Base-by-base conservation (phyloP, 805 yeast species). In the Zygosaccharomyces siamensis region DNA sequence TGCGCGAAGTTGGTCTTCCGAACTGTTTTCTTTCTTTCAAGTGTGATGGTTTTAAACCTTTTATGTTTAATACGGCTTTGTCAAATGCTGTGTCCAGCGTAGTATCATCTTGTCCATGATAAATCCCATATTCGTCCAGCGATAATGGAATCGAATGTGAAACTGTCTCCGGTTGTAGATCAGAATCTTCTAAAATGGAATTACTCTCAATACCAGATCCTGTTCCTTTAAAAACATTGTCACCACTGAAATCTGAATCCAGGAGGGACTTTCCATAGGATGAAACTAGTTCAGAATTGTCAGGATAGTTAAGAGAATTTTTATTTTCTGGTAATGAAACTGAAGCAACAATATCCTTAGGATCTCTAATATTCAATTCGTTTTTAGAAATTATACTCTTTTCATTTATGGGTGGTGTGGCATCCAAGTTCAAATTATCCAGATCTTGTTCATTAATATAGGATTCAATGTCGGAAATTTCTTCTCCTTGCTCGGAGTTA, bases 261-360 rank as follows among this genome's bases (percentile, higher is more conserved):
- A 67, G 45, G 12, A 67, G 44, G 1, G 71, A 67, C 32, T 60
- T 63, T 11, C 69, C 69, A 45, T 62, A 67, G 4, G 71, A 67
- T 1, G 71, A 67, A 7, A 37, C 61, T 39, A 50, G 40, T 18
- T 49, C 50, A 10, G 55, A 43, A 31, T 43, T 46, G 10, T 39
- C 48, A 18, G 27, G 24, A 8, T 39, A 14, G n/a, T 28, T 20
- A 7, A 35, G 20, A 14, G 31, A 21, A 5, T 26, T 23, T 26
- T 36, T 23, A 12, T 37, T 42, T 21, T n/a, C 37, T 11, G 26
- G 32, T 36, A 35, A 32, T 10, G 46, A 37, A 12, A 27, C 36
- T 8, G 35, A 18, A 30, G 27, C 36, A 28, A 14, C 43, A 24
- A n/a, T 18, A 7, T 24, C 38, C 14, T 31, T 43, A 14, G n/a